Evolutionary conservation across 345 rosid genomes (phyloP), one percentile per base, ranked within the genome.

Genomic region (Euphorbia peplus): DNA sequence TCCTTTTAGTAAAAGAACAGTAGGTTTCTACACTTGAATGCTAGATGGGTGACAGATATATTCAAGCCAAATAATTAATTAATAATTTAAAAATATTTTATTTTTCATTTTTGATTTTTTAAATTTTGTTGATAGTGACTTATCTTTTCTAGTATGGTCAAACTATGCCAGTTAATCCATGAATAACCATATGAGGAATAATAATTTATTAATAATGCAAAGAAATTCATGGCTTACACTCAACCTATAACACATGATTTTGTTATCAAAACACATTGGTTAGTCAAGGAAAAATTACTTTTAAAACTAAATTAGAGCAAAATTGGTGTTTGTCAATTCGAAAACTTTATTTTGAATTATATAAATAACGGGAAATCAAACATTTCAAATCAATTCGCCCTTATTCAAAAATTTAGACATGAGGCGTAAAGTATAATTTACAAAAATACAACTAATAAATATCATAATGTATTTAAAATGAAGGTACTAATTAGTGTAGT

Each of bases 1-100:
- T 68, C 55, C 26, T 13, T 11, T 12, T 39, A 26, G 79, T 77
- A 68, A 72, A 69, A 54, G 64, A 69, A 64, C 61, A 44, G 73
- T 66, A 51, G 66, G 41, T 52, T 35, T 52, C 47, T 37, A 56
- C 55, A 67, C 54, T 75, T 60, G 78, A 70, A 67, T 10, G 72
- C 19, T 29, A 64, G 75, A 67, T 85, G 85, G 83, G 44, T 80
- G 81, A 75, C 87, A 84, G 86, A 69, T 82, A 75, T 59, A 68
- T 73, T 48, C 50, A 35, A 68, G 70, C 69, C 68, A 73, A 54
- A 47, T 4, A 58, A 64, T n/a, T 37, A 32, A 6, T 53, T 21
- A 26, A 53, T 19, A 19, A 22, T n/a, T 30, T 32, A 57, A n/a
- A 32, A 22, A 56, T 56, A 5, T 60, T 2, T 4, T 58, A 2